Evolutionary conservation across 495 filamentous ascomycete species (phyloP).

Genomic region (Ramalina peruviana): DNA sequence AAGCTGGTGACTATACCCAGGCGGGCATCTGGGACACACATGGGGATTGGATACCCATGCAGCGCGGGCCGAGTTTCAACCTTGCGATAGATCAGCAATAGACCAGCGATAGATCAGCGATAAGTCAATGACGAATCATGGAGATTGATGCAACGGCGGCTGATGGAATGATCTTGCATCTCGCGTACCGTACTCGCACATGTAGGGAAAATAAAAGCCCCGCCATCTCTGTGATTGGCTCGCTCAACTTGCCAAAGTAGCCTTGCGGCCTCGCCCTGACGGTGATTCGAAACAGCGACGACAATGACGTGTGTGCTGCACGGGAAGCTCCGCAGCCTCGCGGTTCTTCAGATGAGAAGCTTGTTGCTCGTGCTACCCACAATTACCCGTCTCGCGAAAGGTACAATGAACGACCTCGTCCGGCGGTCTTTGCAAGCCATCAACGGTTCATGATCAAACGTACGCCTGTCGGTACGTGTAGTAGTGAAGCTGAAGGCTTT

Average conservation of each 20-base stretch:
- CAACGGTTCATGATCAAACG: not conserved
- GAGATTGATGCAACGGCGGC: no score
- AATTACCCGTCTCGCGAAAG: no score
- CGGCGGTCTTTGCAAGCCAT: not conserved
- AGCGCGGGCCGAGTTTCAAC: not conserved
- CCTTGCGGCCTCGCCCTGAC: no score
- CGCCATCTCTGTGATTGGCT: not conserved
- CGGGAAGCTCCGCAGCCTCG: no score
- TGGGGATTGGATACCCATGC: slow-evolving; percentile 53
- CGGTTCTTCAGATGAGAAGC: no score
- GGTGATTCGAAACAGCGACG: no score
- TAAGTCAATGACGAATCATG: not conserved
- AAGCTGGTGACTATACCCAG: slow-evolving; percentile 60
- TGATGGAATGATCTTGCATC: not conserved
- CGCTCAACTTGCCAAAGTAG: no score
- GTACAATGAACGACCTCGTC: no score
- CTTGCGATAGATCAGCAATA: not conserved
- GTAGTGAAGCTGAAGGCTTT: not conserved
- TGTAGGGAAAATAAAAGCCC: not conserved
- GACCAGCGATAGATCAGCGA: not conserved
- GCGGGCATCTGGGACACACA: slow-evolving; percentile 63
- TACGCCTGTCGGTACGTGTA: no score
- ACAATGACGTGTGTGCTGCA: no score
- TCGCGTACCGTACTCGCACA: not conserved
- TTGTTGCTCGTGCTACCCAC: not conserved